phyloP scores from a whole-genome alignment of 257 asterid genomes.

The Craterostigma plantagineum region DNA sequence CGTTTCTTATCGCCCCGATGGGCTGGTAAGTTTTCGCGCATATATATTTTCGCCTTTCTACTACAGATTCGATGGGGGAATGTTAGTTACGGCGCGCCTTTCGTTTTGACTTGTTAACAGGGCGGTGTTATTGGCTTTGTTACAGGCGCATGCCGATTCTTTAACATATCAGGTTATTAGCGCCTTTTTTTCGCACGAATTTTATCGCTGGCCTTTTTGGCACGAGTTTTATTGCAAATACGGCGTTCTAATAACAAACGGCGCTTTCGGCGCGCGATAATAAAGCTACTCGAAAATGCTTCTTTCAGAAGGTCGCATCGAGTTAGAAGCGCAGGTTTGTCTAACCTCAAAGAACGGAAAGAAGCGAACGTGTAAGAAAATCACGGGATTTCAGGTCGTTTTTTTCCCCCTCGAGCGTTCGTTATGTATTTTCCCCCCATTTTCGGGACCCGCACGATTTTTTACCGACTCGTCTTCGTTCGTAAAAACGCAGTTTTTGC shows the following conservation, averaged over 20 bases:
- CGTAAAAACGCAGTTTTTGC: conserved; percentile 61
- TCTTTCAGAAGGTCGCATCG: conserved; percentile 41
- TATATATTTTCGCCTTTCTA: background rate
- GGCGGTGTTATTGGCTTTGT: conserved; percentile 72
- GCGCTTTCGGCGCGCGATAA: background rate
- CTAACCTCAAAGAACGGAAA: conserved; percentile 62
- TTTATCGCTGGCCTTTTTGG: background rate
- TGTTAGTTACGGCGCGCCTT: conserved; percentile 3
- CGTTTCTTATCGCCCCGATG: conserved; percentile 63
- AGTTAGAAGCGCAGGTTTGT: conserved; percentile 47
- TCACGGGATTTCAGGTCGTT: conserved; percentile 84
- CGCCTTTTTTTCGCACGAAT: conserved; percentile 4
- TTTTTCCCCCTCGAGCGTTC: conserved; percentile 6
- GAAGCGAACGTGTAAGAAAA: conserved; percentile 48
- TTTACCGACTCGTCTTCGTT: conserved; percentile 23
- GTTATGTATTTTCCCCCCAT: background rate
- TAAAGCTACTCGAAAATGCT: conserved; percentile 8
- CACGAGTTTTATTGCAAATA: background rate
- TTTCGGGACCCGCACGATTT: background rate
- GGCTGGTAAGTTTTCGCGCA: conserved; percentile 46
- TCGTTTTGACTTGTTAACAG: conserved; percentile 13
- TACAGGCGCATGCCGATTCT: conserved; percentile 54
- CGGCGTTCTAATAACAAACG: background rate
- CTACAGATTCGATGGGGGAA: conserved; percentile 35
- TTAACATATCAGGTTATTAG: conserved; percentile 38